Evolutionary conservation across 2,329 filamentous ascomycete species (phyloP), one percentile per base, ranked within the genome.

Genomic region (Aspergillus eucalypticola): DNA sequence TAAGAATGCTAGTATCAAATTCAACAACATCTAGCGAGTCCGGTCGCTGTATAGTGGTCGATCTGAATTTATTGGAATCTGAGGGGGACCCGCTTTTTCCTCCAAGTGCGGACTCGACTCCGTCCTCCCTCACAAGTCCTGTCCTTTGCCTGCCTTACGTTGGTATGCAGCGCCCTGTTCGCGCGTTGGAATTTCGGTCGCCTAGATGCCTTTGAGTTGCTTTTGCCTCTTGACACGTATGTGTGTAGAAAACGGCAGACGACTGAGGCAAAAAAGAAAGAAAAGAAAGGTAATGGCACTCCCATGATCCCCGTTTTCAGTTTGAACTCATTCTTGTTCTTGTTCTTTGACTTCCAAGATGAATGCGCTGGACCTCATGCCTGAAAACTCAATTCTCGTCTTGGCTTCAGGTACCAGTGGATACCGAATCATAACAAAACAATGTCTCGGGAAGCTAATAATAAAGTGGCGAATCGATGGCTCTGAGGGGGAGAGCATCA

Each of bases 11-110:
- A 54, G 56, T 41, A 44, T 53, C 48, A 39, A 42, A 32, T 10
- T 13, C 8, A 11, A 50, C 38, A 11, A 27, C 25, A 23, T 39
- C 15, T 54, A 56, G 49, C 44, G 42, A 56, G 41, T 19, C 27
- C 27, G 41, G 46, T 59, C 21, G 49, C 39, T 50, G 49, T 51
- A 38, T 53, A 23, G 54, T 69, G 60, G 66, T 19, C 60, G 65
- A 70, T 71, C 70, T 63, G 65, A 71, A 70, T 70, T 68, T 67
- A 53, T 63, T 64, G 61, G 60, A 64, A 68, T 65, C 58, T 67
- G 65, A 19, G 52, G 27, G 27, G 60, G 67, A 64, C 67, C 69
- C 67, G 63, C 67, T 59, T 59, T 59, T 29, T 58, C 59, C 64
- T 66, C 63, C 64, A 23, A 56, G 42, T 27, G 25, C 27, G 60